Base-by-base conservation (phyloP, 352 stramenopile genomes). In the Pythium pyrilobum region DNA sequence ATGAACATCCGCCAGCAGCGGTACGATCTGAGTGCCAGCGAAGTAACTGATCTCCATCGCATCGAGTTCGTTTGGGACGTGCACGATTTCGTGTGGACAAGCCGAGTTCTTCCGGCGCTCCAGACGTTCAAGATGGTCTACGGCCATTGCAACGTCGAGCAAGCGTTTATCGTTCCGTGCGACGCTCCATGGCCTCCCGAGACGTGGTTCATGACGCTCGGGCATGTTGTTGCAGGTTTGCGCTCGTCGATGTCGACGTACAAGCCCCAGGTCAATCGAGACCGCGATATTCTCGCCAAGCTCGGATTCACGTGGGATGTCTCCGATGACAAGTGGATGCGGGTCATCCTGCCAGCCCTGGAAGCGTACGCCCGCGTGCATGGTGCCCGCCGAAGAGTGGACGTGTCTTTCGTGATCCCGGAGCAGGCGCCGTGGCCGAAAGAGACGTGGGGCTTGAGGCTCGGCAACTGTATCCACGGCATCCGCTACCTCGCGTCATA, bases 341-440 rank as follows among this genome's bases (percentile, higher is more conserved):
- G 50, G 29, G 34, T 56, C 7, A 25, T 70, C 13, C 25, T 56
- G 29, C 56, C 50, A 8, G 21, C 48, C 1, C 25, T 70, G 9
- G 44, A 66, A 25, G 33, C 25, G 23, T 66, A 41, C 40, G 37
- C 25, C 1, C 23, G 28, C 4, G 1, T 46, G 28, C 24, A 45
- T 20, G 62, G 62, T 23, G 3, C 3, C 45, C 21, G 15, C 7
- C 28, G 27, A 13, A 18, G 54, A n/a, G 6, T 46, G 40, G 20
- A 10, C 18, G 6, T 31, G 2, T 13, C 13, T 7, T 89, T 85
- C 56, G 59, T 79, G 1, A 72, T 87, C 2, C 76, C 79, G 18
- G 46, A 46, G 1, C 31, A 62, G 6, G 37, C 52, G 11, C 59
- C 61, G 20, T 89, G 75, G 78, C 69, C 75, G 18, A 46, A 52